Evolutionary conservation across 257 asterid species (phyloP).

Genomic region (Penstemon newberryi): DNA sequence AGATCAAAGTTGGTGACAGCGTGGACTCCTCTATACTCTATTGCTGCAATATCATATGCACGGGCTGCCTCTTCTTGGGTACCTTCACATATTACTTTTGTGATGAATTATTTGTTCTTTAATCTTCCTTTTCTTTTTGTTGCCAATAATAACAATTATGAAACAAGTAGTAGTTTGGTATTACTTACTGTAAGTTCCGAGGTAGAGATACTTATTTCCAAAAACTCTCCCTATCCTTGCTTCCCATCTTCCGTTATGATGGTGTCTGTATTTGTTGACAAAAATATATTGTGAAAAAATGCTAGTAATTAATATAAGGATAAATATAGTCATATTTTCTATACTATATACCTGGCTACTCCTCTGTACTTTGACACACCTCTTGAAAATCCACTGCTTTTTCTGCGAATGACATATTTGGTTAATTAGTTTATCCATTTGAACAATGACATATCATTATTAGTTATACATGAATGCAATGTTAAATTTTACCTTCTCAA

Average conservation of each 20-base stretch:
- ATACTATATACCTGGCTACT: conserved; percentile 36
- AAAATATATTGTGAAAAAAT: neutral
- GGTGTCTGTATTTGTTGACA: neutral
- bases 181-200: conserved; percentile 44
- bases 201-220: too few relatives aligned
- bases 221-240: too few relatives aligned
- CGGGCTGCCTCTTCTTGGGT: conserved; percentile 71
- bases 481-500: conserved; percentile 25
- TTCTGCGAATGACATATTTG: conserved; percentile 29
- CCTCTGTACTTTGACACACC: conserved; percentile 50
- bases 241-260: neutral
- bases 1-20: conserved; percentile 66
- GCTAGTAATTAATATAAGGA: neutral
- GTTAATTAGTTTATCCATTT: conserved; percentile 10
- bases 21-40: conserved; percentile 56
- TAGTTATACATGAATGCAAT: neutral
- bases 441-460: neutral
- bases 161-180: neutral
- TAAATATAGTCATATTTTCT: neutral
- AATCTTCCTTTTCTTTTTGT: neutral
- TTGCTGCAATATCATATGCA: conserved; percentile 70
- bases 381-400: conserved; percentile 57
- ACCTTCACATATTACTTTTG: conserved; percentile 27
- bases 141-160: neutral
- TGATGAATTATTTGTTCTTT: too few relatives aligned